Base-by-base conservation (phyloP, 169 alveolate genomes). In the Plasmodium gaboni region DNA sequence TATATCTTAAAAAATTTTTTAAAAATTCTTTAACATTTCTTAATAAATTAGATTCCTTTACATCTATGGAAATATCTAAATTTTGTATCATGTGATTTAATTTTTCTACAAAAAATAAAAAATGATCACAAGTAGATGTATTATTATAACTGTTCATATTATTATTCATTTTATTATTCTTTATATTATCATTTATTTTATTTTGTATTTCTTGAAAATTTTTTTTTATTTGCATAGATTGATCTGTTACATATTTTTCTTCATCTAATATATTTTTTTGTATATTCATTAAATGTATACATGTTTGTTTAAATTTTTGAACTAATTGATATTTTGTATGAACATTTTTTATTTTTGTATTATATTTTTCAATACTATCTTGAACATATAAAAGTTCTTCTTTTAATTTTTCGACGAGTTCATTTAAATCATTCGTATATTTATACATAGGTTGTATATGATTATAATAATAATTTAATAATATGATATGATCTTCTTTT, bases 301-400 rank as follows among this genome's bases (percentile, higher is more conserved):
- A 78, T 4, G 22, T 78, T 15, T 63, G 26, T 22, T 64, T 15
- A 38, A 78, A 50, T n/a, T 26, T 10, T 26, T 38, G 32, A 26
- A 65, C 8, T 57, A 46, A 1, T 24, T 44, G 46, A 44, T 51
- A 65, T 24, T 64, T 63, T 32, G 44, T 76, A 78, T 51, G 22
- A 17, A 67, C 64, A 10, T 78, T 65, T 26, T 65, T 32, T 50
- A 78, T 78, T 59, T 57, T 65, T 17, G 9, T 17, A 9, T 55
- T 24, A 57, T 59, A 78, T 0, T 2, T 78, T 13, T 78, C 28
- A 17, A 78, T 22, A 51, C 24, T 59, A 15, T 51, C 42, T 51
- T 78, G 89, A n/a, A 65, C 26, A 65, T 46, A 17, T 42, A 22
- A 7, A 19, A 78, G 1, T 24, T 65, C 60, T 12, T 78, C 53